phyloP scores from a whole-genome alignment of 495 filamentous ascomycete genomes.

The Neurospora africana region DNA sequence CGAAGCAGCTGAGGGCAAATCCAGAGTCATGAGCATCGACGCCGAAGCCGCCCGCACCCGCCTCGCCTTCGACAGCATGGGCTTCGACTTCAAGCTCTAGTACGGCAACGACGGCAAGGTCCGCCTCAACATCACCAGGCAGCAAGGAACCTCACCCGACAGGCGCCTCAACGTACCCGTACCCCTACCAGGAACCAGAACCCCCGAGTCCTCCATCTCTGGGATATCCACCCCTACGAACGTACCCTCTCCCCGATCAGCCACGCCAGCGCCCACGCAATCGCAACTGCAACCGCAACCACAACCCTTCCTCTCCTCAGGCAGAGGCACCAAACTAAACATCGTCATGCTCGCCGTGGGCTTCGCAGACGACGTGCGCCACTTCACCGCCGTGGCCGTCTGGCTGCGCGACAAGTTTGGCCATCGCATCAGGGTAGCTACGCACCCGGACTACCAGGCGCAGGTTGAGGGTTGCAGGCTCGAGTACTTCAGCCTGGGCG shows the following conservation, averaged over 20 bases:
- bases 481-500: conserved; percentile 52
- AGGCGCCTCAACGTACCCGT: not conserved
- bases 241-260: not conserved
- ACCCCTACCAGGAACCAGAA: not conserved
- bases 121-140: not conserved
- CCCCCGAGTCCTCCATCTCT: not conserved
- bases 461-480: conserved; percentile 45
- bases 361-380: conserved; percentile 52
- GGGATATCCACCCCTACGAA: not conserved
- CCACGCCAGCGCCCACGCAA: not conserved
- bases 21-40: not conserved
- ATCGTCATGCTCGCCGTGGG: conserved; percentile 56
- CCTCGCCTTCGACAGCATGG: not conserved
- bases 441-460: conserved; percentile 48
- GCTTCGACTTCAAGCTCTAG: not conserved
- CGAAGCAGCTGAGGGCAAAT: not conserved
- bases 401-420: conserved; percentile 35
- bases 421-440: conserved; percentile 54
- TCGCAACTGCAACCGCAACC: not conserved
- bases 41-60: not conserved
- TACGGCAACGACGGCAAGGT: not conserved
- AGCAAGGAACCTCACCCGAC: not conserved
- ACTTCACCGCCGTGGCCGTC: conserved; percentile 47
- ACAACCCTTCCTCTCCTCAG: not conserved
- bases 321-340: conserved; percentile 29